phyloP scores from a whole-genome alignment of 2,329 filamentous ascomycete genomes.

The Fusarium pininemorale region DNA sequence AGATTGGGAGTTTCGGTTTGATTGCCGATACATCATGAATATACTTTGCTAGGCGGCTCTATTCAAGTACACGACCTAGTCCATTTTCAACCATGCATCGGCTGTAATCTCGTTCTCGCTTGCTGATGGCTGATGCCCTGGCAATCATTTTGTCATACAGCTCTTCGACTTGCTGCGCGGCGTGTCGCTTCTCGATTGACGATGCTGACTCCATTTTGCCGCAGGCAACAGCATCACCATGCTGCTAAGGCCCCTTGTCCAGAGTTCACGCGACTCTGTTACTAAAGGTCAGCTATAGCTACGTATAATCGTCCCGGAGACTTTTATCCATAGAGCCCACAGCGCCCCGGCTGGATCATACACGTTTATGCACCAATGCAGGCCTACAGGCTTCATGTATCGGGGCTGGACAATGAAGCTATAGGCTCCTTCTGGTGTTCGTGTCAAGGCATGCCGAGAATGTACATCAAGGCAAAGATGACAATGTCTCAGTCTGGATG shows the following conservation, averaged over 20 bases:
- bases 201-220: conserved; percentile 29
- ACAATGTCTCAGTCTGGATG: conserved; percentile 15
- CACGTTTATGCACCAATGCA: conserved; percentile 5
- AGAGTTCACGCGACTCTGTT: conserved; percentile 40
- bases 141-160: not conserved
- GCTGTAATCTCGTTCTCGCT: not conserved
- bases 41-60: not conserved
- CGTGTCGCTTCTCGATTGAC: conserved; percentile 12
- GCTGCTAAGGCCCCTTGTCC: conserved; percentile 30
- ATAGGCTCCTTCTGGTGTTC: conserved; percentile 13
- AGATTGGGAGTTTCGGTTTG: conserved; percentile 20
- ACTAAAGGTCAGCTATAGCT: conserved; percentile 26
- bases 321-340: conserved; percentile 31
- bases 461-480: conserved; percentile 2
- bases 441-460: conserved; percentile 6
- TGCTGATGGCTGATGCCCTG: not conserved
- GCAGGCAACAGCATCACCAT: conserved; percentile 40
- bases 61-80: not conserved
- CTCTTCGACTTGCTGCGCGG: conserved; percentile 1
- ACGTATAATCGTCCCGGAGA: conserved; percentile 17
- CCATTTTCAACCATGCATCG: not conserved
- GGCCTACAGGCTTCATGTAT: not conserved
- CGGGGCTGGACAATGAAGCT: conserved; percentile 6
- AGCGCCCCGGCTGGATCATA: conserved; percentile 16
- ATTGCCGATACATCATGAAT: conserved; percentile 31